A percentile compares a stretch with the other conserved stretches of the same genome.
Conservation (phyloP, 2,329 filamentous ascomycete species). For the Trichoderma sp. region DNA sequence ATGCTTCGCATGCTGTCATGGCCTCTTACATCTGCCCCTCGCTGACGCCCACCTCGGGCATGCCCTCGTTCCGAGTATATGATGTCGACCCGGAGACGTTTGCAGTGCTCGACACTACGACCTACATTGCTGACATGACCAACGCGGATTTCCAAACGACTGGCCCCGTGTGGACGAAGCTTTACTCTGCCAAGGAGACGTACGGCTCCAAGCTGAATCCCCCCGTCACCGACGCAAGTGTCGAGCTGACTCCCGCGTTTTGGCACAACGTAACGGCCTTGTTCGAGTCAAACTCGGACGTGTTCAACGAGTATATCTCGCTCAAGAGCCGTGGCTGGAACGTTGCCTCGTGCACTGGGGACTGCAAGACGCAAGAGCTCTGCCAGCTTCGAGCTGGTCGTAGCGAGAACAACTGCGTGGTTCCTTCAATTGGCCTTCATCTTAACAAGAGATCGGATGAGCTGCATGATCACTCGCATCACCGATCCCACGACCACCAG, state of each 20-base stretch:
- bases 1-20: slow-evolving; percentile 43
- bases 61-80: slow-evolving; percentile 58
- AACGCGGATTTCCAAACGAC: slow-evolving; percentile 41
- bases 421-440: slow-evolving; percentile 35
- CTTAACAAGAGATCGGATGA: slow-evolving; percentile 32
- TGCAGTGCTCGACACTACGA: slow-evolving; percentile 51
- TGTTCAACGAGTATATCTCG: slow-evolving; percentile 47
- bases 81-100: slow-evolving; percentile 56
- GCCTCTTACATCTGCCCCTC: slow-evolving; percentile 55
- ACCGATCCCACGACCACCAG: slow-evolving; percentile 22
- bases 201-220: slow-evolving; percentile 48
- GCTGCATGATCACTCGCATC: slow-evolving; percentile 21
- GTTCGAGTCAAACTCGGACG: slow-evolving; percentile 41
- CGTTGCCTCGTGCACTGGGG: slow-evolving; percentile 39
- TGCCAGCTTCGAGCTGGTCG: slow-evolving; percentile 53
- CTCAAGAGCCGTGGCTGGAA: slow-evolving; percentile 49
- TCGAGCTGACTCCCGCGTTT: slow-evolving; percentile 54
- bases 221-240: slow-evolving; percentile 35
- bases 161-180: slow-evolving; percentile 51
- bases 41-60: slow-evolving; percentile 53
- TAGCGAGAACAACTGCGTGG: slow-evolving; percentile 50
- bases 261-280: slow-evolving; percentile 56
- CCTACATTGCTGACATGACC: slow-evolving; percentile 53
- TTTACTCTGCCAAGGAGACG: slow-evolving; percentile 54
- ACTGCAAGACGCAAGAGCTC: slow-evolving; percentile 46